A percentile compares a stretch with the other conserved stretches of the same genome.
These are phyloP conservation scores for Dictyophora rubrovolvata DNA, from an alignment of 768 basidiomycete genomes.

Conservation along the genomic window DNA sequence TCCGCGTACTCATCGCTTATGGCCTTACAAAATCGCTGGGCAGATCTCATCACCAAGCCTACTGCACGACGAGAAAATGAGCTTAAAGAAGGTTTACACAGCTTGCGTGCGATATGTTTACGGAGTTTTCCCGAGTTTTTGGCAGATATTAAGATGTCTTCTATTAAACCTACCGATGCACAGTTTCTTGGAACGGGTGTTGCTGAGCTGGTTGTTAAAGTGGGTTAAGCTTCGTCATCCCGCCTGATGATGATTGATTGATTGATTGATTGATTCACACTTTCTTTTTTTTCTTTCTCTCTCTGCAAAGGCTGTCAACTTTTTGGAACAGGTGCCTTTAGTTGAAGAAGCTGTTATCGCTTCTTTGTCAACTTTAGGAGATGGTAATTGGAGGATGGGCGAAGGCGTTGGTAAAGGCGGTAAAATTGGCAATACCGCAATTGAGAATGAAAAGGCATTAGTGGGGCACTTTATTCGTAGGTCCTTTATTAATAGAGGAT, in stretches of 20 bases:
- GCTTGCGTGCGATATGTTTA: constrained; percentile 58
- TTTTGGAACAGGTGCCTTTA: constrained; percentile 59
- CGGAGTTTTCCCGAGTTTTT: constrained; percentile 80
- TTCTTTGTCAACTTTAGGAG: constrained; percentile 60
- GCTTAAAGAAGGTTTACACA: constrained; percentile 57
- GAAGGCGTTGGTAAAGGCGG: constrained; percentile 53
- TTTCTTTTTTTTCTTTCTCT: too few species aligned
- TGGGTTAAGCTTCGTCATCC: constrained; percentile 10
- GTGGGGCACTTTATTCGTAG: constrained; percentile 69
- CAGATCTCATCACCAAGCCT: constrained; percentile 47
- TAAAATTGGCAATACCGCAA: constrained; percentile 33
- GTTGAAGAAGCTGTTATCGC: constrained; percentile 59
- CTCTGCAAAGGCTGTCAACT: constrained; percentile 50
- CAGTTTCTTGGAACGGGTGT: constrained; percentile 56
- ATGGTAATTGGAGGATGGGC: constrained; percentile 91
- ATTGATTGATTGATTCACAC: too few species aligned
- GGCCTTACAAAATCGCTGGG: constrained; percentile 53
- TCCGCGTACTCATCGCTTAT: constrained; percentile 51
- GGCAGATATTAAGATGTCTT: constrained; percentile 64
- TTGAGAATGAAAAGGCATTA: constrained; percentile 40
- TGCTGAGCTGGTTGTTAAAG: constrained; percentile 40
- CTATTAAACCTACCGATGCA: constrained; percentile 34
- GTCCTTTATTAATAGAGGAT: constrained; percentile 15
- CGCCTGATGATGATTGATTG: neutral
- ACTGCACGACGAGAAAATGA: constrained; percentile 47